A percentile compares a stretch with the other conserved stretches of the same genome.
These are phyloP conservation scores for Fraxinus xanthoxyloides DNA, from an alignment of 305 asterid species.

Conservation along the genomic window DNA sequence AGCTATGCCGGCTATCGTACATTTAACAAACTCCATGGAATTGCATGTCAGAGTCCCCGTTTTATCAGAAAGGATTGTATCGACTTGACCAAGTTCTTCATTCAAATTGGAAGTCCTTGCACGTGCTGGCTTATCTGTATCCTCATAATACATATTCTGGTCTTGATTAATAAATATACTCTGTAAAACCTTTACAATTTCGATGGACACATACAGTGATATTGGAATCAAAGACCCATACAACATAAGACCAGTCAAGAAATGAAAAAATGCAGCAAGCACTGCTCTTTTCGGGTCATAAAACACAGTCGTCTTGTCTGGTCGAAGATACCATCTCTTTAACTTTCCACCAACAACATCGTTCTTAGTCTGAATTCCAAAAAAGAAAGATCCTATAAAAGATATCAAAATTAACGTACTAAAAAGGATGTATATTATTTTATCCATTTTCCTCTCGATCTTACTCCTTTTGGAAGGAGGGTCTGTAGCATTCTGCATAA, in stretches of 20 bases:
- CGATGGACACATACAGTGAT: conserved; percentile 87
- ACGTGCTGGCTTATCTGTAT: conserved; percentile 79
- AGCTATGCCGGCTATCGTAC: conserved; percentile 78
- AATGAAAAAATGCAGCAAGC: conserved; percentile 73
- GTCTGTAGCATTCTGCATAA: conserved; percentile 85
- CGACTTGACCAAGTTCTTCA: conserved; percentile 94
- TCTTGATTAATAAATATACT: conserved; percentile 83
- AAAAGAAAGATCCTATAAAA: conserved; percentile 75
- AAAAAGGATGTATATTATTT: conserved; percentile 75
- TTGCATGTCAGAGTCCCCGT: conserved; percentile 96
- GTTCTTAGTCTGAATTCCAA: conserved; percentile 59
- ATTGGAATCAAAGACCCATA: conserved; percentile 92
- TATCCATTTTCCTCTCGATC: conserved; percentile 91
- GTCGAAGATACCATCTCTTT: conserved; percentile 91
- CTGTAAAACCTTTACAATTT: conserved; percentile 87
- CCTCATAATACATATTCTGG: conserved; percentile 79
- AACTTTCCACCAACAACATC: conserved; percentile 50
- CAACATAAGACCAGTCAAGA: conserved; percentile 89
- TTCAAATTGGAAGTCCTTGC: conserved; percentile 94
- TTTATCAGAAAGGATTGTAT: conserved; percentile 89
- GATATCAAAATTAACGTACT: conserved; percentile 66
- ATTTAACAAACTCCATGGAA: conserved; percentile 97
- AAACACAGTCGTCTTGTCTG: conserved; percentile 50
- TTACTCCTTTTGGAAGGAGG: conserved; percentile 97
- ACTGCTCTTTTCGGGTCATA: conserved; percentile 60